phyloP scores from a whole-genome alignment of 208 protist species.

The Balamuthia mandrillaris region DNA sequence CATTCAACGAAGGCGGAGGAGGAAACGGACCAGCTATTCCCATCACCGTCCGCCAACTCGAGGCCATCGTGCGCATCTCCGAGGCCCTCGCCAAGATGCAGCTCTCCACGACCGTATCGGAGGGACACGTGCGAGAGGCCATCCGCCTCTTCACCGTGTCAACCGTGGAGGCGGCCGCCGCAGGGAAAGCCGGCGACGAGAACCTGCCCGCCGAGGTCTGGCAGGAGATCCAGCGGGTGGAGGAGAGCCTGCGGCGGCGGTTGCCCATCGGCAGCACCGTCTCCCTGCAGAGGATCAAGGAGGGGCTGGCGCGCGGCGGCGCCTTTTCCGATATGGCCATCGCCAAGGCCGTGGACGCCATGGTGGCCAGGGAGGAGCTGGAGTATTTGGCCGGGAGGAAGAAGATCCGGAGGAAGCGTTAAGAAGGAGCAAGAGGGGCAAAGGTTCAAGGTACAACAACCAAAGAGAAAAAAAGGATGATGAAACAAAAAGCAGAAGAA shows the following conservation, averaged over 20 bases:
- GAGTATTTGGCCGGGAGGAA: slow-evolving; percentile 48
- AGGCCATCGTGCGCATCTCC: slow-evolving; percentile 92
- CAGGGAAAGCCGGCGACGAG: background rate
- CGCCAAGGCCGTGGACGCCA: slow-evolving; percentile 41
- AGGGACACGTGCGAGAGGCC: slow-evolving; percentile 22
- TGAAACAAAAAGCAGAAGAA: no score
- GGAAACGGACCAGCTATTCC: slow-evolving; percentile 69
- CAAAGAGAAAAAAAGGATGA: no score
- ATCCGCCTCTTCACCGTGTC: slow-evolving; percentile 31
- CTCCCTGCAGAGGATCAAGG: no score
- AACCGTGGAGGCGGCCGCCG: slow-evolving; percentile 1
- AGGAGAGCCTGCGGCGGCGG: background rate
- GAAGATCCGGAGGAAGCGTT: slow-evolving; percentile 40
- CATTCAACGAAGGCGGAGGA: background rate
- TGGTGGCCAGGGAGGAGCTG: slow-evolving; percentile 53
- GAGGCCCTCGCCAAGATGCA: slow-evolving; percentile 95
- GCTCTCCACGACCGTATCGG: slow-evolving; percentile 61
- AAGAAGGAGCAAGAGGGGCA: no score
- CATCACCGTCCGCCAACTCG: slow-evolving; percentile 89
- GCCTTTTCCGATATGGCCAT: background rate
- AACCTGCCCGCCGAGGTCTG: slow-evolving; percentile 11
- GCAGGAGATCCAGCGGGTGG: slow-evolving; percentile 8
- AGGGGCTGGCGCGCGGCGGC: no score
- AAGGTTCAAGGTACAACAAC: no score
- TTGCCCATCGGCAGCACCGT: slow-evolving; percentile 1